Evolutionary conservation across 176 grass and related monocot species (phyloP), one percentile per base, ranked within the genome.

Genomic region (Eremochloa ophiuroides): DNA sequence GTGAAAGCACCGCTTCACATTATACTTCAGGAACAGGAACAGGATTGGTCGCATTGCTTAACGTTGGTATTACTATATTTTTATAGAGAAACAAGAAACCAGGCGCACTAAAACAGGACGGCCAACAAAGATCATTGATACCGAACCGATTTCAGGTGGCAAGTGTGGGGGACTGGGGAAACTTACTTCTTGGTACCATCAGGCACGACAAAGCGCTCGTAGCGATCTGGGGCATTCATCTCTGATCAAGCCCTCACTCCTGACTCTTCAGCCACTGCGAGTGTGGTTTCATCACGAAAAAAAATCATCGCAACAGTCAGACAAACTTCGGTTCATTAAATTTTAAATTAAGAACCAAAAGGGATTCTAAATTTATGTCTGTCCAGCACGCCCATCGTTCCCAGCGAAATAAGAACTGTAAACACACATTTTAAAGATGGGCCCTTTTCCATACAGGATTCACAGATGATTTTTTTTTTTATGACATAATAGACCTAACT

Each of bases 161-260:
- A 66, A 74, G 29, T 66, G 14, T 17, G 28, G 65, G 50, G 53
- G 8, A 8, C 20, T 13, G 26, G 9, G 7, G 5, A 53, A 74
- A 63, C 85, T 83, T 47, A 87, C 86, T 87, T 87, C 66, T 87
- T 87, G 58, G 79, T 87, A 18, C 79, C 85, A 42, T 87, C 85
- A 11, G 73, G 85, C 65, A 87, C 74, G 2, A 87, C 85, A 58
- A 83, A 83, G 27, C 80, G 80, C 29, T 88, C 80, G 0, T 88
- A 88, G 74, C 74, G 86, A 29, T 88, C 80, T 0, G 80, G 80
- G 7, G 86, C 86, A 88, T 88, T 88, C 86, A 83, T 83, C 58
- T 73, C 22, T 8, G 20, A 82, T 83, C 73, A 87, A 56, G 20
- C 25, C 5, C 27, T 62, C 26, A 5, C 10, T 23, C 20, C 14